phyloP scores from a whole-genome alignment of 768 basidiomycete genomes.

The Artomyces pyxidatus region DNA sequence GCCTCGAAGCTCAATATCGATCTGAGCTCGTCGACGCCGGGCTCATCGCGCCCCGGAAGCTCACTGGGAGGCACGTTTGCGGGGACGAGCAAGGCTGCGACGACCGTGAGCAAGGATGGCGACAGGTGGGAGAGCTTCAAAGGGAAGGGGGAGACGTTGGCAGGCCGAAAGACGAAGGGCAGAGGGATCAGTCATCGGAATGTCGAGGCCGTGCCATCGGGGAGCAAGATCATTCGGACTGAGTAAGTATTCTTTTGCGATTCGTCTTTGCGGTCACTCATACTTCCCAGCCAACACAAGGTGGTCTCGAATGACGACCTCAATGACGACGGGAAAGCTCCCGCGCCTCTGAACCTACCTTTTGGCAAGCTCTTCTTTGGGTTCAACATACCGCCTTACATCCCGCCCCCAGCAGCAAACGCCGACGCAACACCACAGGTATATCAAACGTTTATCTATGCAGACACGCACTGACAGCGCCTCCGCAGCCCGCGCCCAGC shows the following conservation, averaged over 20 bases:
- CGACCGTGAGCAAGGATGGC: constrained; percentile 62
- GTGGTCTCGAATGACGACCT: constrained; percentile 78
- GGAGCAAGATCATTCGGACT: constrained; percentile 85
- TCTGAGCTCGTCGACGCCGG: constrained; percentile 76
- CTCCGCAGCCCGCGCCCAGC: constrained; percentile 30
- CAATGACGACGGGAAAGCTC: constrained; percentile 69
- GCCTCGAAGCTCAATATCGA: constrained; percentile 96
- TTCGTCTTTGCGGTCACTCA: constrained; percentile 9
- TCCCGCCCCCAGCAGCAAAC: constrained; percentile 31
- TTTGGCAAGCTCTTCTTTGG: constrained; percentile 97
- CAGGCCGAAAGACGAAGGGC: constrained; percentile 89
- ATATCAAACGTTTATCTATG: neutral
- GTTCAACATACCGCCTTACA: constrained; percentile 71
- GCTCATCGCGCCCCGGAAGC: constrained; percentile 75
- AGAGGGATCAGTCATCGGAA: constrained; percentile 84
- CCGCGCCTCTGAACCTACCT: constrained; percentile 84
- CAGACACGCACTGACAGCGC: neutral
- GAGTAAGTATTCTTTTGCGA: constrained; percentile 49
- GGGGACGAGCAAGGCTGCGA: constrained; percentile 37
- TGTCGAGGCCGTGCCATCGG: constrained; percentile 67
- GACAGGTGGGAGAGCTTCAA: constrained; percentile 95
- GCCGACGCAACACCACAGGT: constrained; percentile 13
- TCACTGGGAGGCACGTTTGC: constrained; percentile 63
- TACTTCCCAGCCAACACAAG: constrained; percentile 55
- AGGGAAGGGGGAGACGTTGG: constrained; percentile 86